phyloP scores from a whole-genome alignment of 768 basidiomycete genomes.

The Holtermanniella nyarrowii region DNA sequence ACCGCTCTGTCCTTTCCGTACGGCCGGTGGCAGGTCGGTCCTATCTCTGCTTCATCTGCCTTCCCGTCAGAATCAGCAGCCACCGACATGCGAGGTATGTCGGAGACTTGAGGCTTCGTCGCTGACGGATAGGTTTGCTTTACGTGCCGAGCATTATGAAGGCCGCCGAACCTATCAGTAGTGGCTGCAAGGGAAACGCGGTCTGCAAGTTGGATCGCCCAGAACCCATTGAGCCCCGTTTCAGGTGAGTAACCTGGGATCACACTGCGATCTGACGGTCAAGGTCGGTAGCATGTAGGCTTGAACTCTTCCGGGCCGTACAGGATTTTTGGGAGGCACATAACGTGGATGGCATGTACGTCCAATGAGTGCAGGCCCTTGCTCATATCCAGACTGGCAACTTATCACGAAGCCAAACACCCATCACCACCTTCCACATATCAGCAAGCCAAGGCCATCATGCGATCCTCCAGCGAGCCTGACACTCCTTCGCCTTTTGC shows the following conservation, averaged over 20 bases:
- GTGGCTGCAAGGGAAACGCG: neutral
- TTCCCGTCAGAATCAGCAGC: neutral
- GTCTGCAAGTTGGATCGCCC: neutral
- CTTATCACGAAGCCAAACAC: slow-evolving; percentile 18
- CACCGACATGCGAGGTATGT: neutral
- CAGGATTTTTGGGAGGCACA: neutral
- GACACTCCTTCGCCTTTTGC: slow-evolving; percentile 13
- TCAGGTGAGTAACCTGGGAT: neutral
- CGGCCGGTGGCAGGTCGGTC: slow-evolving; percentile 42
- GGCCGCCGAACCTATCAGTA: neutral
- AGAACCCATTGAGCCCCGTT: neutral
- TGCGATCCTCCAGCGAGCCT: slow-evolving; percentile 11
- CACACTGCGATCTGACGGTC: too few species aligned
- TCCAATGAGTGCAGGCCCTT: neutral
- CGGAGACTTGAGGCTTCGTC: slow-evolving; percentile 2
- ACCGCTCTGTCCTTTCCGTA: slow-evolving; percentile 54
- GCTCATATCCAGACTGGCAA: too few species aligned
- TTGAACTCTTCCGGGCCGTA: slow-evolving; percentile 14
- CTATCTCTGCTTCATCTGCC: slow-evolving; percentile 3
- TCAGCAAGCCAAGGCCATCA: slow-evolving; percentile 19
- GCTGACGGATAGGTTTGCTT: neutral
- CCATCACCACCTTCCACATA: slow-evolving; percentile 6
- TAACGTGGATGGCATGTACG: neutral
- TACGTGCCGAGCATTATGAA: neutral
- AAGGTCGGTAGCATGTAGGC: slow-evolving; percentile 17